Evolutionary conservation across 2,329 filamentous ascomycete species (phyloP).

Genomic region (Exophiala dermatitidis): DNA sequence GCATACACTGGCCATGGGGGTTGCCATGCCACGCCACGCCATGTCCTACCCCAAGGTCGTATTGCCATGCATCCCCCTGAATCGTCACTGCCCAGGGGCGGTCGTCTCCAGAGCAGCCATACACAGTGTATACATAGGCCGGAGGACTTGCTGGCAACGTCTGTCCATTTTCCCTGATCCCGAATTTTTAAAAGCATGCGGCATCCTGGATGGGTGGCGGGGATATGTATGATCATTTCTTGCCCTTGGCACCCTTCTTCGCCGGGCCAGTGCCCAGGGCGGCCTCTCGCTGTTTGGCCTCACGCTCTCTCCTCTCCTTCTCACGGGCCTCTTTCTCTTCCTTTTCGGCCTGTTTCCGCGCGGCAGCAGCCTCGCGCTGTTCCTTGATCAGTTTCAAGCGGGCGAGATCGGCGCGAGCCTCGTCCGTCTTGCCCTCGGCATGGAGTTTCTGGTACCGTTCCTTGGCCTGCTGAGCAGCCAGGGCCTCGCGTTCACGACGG

Average conservation of each 20-base stretch:
- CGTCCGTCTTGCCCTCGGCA: constrained; percentile 91
- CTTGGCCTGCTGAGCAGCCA: constrained; percentile 80
- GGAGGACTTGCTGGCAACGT: too few species aligned
- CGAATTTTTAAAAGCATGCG: too few species aligned
- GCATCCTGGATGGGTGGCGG: too few species aligned
- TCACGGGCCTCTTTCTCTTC: constrained; percentile 41
- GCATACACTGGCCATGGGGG: too few species aligned
- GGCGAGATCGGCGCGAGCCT: constrained; percentile 83
- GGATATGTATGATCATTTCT: constrained; percentile 15
- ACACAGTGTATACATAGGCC: too few species aligned
- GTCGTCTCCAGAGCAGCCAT: too few species aligned
- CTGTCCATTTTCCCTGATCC: too few species aligned
- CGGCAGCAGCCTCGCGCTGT: constrained; percentile 76
- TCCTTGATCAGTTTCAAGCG: constrained; percentile 74
- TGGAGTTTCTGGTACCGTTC: constrained; percentile 89
- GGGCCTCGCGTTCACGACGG: constrained; percentile 64
- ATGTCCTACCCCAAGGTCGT: too few species aligned
- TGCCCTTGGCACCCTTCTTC: constrained; percentile 30
- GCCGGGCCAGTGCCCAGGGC: constrained; percentile 31
- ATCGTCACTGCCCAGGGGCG: too few species aligned
- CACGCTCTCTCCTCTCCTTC: constrained; percentile 33
- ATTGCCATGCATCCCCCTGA: too few species aligned
- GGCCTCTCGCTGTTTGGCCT: constrained; percentile 36
- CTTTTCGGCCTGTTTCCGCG: constrained; percentile 70
- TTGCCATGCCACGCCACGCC: too few species aligned